A percentile compares a stretch with the other conserved stretches of the same genome.
phyloP scores from a whole-genome alignment of 805 yeast species.

The Cyberlindnera americana region DNA sequence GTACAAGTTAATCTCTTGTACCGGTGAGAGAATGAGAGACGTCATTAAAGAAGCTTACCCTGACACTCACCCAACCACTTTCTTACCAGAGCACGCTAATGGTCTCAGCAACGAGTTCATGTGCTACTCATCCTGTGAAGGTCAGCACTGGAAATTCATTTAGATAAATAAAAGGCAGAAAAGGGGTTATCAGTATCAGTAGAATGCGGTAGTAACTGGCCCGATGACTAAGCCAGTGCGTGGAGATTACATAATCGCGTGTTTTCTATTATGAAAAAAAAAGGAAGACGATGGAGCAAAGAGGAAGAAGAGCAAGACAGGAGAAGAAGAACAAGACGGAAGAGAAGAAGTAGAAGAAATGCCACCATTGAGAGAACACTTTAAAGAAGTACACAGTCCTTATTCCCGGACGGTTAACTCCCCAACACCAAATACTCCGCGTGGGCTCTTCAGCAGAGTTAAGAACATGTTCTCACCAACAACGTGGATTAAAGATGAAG shows the following conservation, averaged over 20 bases:
- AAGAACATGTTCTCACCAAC: constrained; percentile 26
- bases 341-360: no score
- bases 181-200: no score
- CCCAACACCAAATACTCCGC: constrained; percentile 27
- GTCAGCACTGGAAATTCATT: constrained; percentile 57
- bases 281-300: no score
- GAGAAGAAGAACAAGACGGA: no score
- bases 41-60: constrained; percentile 63
- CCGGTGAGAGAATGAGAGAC: constrained; percentile 84
- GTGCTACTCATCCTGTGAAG: constrained; percentile 78
- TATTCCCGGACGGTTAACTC: constrained; percentile 37
- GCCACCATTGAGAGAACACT: constrained; percentile 14
- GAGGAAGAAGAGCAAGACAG: no score
- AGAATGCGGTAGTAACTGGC: no score
- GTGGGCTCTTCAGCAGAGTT: constrained; percentile 25
- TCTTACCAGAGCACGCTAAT: constrained; percentile 75
- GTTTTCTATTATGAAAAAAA: no score
- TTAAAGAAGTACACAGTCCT: constrained; percentile 21
- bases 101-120: constrained; percentile 86
- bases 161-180: neutral
- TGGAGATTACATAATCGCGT: no score
- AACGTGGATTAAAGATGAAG: constrained; percentile 12
- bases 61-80: constrained; percentile 58
- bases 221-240: no score
- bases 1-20: constrained; percentile 64